Conservation (phyloP, 139 green algal genomes). For the Yamagishiella unicocca region DNA sequence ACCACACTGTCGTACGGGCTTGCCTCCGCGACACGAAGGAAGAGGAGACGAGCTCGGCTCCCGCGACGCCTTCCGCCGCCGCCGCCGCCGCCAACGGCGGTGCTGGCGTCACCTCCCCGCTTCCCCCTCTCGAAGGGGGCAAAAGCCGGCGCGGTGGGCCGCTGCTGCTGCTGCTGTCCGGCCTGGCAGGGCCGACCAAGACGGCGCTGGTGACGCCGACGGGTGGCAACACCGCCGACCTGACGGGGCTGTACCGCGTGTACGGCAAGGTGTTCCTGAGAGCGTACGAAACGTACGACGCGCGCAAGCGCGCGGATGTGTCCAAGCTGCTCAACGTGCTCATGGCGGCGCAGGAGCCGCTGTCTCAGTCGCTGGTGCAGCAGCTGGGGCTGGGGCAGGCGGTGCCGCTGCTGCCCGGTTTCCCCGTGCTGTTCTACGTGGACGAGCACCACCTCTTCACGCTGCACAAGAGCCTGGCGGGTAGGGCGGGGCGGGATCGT, state of each 20-base stretch:
- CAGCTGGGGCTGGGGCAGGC: slow-evolving; percentile 13
- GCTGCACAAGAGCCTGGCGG: slow-evolving; percentile 48
- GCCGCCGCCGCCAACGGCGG: too few relatives aligned
- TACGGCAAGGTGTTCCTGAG: slow-evolving; percentile 20
- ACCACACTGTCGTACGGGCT: not conserved
- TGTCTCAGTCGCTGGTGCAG: not conserved
- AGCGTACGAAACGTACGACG: not conserved
- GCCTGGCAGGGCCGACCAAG: too few relatives aligned
- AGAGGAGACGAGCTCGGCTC: too few relatives aligned
- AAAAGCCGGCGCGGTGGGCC: too few relatives aligned
- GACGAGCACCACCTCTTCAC: slow-evolving; percentile 54
- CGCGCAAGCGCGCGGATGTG: not conserved
- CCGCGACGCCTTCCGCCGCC: too few relatives aligned
- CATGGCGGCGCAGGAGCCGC: slow-evolving; percentile 29
- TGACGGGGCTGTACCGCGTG: slow-evolving; percentile 9
- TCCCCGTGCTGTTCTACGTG: slow-evolving; percentile 34
- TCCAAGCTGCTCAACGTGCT: slow-evolving; percentile 2
- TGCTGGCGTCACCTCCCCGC: too few relatives aligned
- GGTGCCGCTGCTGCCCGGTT: slow-evolving; percentile 30
- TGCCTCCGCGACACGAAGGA: too few relatives aligned
- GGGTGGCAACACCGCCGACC: too few relatives aligned
- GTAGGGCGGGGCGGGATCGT: too few relatives aligned
- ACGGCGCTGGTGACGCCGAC: too few relatives aligned
- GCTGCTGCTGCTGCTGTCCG: too few relatives aligned
- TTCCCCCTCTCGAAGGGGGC: too few relatives aligned